Conservation (phyloP, 2,329 filamentous ascomycete genomes). For the Claviceps spartinae region DNA sequence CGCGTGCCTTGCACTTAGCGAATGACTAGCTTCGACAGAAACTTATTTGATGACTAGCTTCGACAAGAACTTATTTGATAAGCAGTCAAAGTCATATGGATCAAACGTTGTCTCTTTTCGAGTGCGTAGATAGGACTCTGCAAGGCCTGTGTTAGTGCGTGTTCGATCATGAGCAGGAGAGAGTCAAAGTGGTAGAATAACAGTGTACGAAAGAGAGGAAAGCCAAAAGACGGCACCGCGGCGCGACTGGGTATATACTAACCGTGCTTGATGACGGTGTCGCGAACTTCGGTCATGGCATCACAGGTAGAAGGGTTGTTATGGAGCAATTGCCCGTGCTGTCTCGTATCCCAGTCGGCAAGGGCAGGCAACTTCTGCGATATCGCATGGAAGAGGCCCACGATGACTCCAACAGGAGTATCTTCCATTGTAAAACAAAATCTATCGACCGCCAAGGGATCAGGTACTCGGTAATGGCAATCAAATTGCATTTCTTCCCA, state of each 20-base stretch:
- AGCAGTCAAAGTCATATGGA: slow-evolving; percentile 80
- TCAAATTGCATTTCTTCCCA: slow-evolving; percentile 99
- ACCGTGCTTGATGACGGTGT: slow-evolving; percentile 91
- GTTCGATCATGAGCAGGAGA: not conserved
- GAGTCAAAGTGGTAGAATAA: not conserved
- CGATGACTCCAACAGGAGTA: slow-evolving; percentile 88
- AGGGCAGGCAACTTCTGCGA: slow-evolving; percentile 91
- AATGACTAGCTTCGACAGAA: slow-evolving; percentile 92
- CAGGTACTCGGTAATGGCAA: slow-evolving; percentile 86
- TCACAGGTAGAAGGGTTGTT: slow-evolving; percentile 89
- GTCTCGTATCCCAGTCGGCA: slow-evolving; percentile 83
- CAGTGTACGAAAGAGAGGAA: not conserved
- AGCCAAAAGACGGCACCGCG: not conserved
- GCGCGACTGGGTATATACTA: slow-evolving; percentile 25
- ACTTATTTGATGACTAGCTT: slow-evolving; percentile 96
- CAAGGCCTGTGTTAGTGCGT: slow-evolving; percentile 11
- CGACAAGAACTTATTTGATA: slow-evolving; percentile 95
- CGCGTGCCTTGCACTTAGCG: slow-evolving; percentile 47
- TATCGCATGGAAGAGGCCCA: slow-evolving; percentile 93
- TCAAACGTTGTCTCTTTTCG: slow-evolving; percentile 75
- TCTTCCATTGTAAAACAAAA: slow-evolving; percentile 97
- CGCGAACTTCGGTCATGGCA: slow-evolving; percentile 88
- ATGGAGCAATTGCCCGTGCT: slow-evolving; percentile 81
- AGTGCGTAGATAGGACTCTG: slow-evolving; percentile 76
- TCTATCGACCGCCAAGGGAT: slow-evolving; percentile 72